phyloP scores from a whole-genome alignment of 1,139 yeast genomes.

The Taphrina communis region DNA sequence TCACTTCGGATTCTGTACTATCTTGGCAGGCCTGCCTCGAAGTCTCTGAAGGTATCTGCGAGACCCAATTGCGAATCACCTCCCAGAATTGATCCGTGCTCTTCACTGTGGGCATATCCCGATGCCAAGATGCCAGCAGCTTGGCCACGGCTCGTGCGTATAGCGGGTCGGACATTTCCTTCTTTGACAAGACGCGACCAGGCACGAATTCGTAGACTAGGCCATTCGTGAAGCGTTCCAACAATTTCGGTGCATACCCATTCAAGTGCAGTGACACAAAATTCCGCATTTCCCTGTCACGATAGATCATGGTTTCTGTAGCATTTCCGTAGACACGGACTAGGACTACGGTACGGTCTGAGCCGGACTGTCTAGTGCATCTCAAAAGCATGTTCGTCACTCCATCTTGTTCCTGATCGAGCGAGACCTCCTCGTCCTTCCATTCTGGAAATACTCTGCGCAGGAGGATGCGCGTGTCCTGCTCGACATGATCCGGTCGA shows the following conservation, averaged over 20 bases:
- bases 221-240: constrained; percentile 74
- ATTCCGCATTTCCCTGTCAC: constrained; percentile 76
- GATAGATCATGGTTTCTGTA: constrained; percentile 72
- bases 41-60: constrained; percentile 44
- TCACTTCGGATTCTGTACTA: constrained; percentile 2
- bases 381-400: constrained; percentile 62
- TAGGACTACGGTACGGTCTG: constrained; percentile 56
- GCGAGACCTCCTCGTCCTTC: constrained; percentile 45
- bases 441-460: constrained; percentile 43
- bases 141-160: constrained; percentile 65
- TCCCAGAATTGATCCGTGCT: constrained; percentile 34
- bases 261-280: constrained; percentile 68
- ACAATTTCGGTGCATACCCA: constrained; percentile 70
- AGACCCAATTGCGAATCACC: constrained; percentile 25
- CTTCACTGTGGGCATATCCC: constrained; percentile 30
- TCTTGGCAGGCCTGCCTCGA: constrained; percentile 30
- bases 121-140: constrained; percentile 76
- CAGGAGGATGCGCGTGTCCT: constrained; percentile 38
- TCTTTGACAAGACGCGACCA: constrained; percentile 57
- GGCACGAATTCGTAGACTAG: constrained; percentile 72
- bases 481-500: constrained; percentile 5
- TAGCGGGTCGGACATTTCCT: constrained; percentile 17
- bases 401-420: constrained; percentile 68
- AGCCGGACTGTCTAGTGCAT: constrained; percentile 45
- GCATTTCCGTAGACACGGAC: constrained; percentile 80